Conservation (phyloP, 176 grass and related monocot species). For the Alopecurus myosuroides region DNA sequence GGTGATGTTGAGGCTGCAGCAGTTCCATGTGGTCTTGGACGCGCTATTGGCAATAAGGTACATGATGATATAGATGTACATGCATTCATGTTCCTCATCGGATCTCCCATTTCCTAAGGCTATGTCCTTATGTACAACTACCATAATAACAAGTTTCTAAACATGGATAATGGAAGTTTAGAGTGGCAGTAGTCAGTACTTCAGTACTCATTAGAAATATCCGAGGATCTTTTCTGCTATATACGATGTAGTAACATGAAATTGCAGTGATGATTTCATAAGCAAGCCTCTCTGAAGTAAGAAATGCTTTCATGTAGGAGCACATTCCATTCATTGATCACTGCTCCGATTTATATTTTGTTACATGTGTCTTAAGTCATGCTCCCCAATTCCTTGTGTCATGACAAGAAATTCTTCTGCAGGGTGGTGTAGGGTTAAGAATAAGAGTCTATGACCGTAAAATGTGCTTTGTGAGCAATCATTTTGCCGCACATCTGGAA, state of each 20-base stretch:
- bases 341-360: conserved; percentile 4
- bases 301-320: conserved; percentile 1
- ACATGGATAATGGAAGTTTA: not conserved
- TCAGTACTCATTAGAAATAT: not conserved
- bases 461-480: conserved; percentile 95
- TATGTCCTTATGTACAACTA: not conserved
- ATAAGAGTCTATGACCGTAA: conserved; percentile 91
- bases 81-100: not conserved
- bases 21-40: conserved; percentile 89
- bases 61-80: conserved; percentile 12
- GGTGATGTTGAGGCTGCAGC: conserved; percentile 97
- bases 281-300: not conserved
- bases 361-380: conserved; percentile 13
- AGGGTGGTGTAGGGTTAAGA: conserved; percentile 97
- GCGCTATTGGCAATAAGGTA: conserved; percentile 97
- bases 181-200: not conserved
- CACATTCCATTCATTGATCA: not conserved
- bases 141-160: not conserved
- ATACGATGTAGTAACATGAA: conserved; percentile 4
- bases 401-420: conserved; percentile 36
- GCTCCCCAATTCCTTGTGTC: not conserved
- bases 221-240: not conserved
- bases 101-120: conserved; percentile 11
- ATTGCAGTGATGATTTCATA: conserved; percentile 1
- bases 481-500: conserved; percentile 98